Percentiles rank a stretch among this genome's conserved stretches.
Evolutionary conservation across 345 rosid species (phyloP).

Genomic region (Gossypium longicalyx): DNA sequence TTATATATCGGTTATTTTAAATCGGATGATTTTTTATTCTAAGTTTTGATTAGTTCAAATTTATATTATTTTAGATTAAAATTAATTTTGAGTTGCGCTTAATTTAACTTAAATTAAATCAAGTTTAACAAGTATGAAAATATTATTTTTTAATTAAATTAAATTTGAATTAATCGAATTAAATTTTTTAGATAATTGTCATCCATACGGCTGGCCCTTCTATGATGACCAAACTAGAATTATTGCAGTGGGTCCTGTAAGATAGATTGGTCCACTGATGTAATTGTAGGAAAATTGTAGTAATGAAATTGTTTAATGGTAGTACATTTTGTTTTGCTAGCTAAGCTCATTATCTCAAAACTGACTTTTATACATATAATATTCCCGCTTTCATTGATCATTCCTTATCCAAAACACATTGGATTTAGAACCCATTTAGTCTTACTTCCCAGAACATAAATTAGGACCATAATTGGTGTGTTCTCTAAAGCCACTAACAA

Average conservation of each 20-base stretch:
- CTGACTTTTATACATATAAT: neutral
- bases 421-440: neutral
- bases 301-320: neutral
- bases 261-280: neutral
- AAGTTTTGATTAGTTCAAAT: too few species aligned
- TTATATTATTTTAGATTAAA: too few species aligned
- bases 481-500: neutral
- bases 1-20: too few species aligned
- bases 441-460: neutral
- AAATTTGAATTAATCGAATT: too few species aligned
- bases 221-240: neutral
- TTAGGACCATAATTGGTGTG: neutral
- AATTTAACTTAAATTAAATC: too few species aligned
- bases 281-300: neutral
- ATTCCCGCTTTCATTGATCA: neutral
- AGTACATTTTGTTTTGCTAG: neutral
- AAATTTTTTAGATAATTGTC: too few species aligned
- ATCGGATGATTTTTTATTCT: too few species aligned
- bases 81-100: too few species aligned
- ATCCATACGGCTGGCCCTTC: too few species aligned
- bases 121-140: too few species aligned
- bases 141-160: too few species aligned
- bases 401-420: neutral
- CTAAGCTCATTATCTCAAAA: neutral
- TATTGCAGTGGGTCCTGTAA: conserved; percentile 4